Evolutionary conservation across 108 stramenopile species (phyloP).

Genomic region (Nitzschia sp.): DNA sequence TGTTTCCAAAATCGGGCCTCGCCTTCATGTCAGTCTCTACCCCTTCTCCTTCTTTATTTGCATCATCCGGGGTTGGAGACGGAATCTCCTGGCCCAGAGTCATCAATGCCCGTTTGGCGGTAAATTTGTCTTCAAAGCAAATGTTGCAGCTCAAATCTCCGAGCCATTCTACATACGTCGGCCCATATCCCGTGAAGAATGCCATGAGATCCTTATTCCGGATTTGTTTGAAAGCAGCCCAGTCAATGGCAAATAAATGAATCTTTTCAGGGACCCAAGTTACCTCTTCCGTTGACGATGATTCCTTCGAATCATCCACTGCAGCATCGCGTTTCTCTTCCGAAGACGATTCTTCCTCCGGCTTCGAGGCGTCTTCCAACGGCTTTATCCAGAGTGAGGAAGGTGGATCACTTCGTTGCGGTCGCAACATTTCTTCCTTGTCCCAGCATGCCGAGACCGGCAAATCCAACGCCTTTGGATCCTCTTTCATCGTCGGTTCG

Average conservation of each 20-base stretch:
- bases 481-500: neutral
- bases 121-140: constrained; percentile 68
- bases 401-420: constrained; percentile 65
- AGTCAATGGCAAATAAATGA: constrained; percentile 78
- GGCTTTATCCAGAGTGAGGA: constrained; percentile 24
- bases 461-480: constrained; percentile 12
- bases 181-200: constrained; percentile 60
- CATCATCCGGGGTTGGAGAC: constrained; percentile 44
- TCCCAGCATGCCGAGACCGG: constrained; percentile 78
- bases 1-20: constrained; percentile 57
- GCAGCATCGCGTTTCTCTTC: no score
- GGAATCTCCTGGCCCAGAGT: constrained; percentile 66
- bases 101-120: constrained; percentile 68
- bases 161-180: constrained; percentile 86
- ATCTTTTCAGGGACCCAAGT: constrained; percentile 63
- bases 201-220: constrained; percentile 74
- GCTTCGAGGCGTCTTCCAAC: neutral
- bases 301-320: neutral
- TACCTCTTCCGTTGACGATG: neutral
- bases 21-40: neutral
- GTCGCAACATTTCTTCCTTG: constrained; percentile 65
- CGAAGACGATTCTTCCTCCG: neutral
- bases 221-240: constrained; percentile 87
- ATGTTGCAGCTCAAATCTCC: constrained; percentile 78
- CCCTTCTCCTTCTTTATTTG: neutral